Evolutionary conservation across 2,329 filamentous ascomycete genomes (phyloP).

Genomic region (Didymosphaeria variabile): DNA sequence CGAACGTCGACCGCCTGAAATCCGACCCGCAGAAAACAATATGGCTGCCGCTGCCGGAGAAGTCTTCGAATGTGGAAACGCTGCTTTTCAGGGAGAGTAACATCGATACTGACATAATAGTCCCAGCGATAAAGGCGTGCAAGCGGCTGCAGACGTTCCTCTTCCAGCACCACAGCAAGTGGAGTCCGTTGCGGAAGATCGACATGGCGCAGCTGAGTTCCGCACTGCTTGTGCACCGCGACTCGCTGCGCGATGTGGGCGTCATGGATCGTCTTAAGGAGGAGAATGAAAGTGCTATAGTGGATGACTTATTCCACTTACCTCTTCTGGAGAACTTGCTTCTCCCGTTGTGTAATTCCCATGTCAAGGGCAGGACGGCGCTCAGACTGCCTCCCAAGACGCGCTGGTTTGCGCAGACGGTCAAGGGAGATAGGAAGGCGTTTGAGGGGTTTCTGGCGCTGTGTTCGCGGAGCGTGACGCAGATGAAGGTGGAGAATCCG

Average conservation of each 20-base stretch:
- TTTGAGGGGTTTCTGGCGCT: not conserved
- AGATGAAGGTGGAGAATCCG: not conserved
- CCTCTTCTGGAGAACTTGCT: not conserved
- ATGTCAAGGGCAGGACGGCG: too few species aligned
- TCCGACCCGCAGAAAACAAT: constrained; percentile 1
- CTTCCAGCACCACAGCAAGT: not conserved
- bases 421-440: not conserved
- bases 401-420: not conserved
- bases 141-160: not conserved
- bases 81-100: not conserved
- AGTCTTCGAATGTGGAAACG: not conserved
- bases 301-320: not conserved
- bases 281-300: not conserved
- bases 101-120: not conserved
- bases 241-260: not conserved
- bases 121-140: not conserved
- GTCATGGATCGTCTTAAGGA: not conserved
- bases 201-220: constrained; percentile 7
- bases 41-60: not conserved
- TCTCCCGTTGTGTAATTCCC: not conserved
- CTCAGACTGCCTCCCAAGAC: not conserved
- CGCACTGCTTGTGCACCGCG: not conserved
- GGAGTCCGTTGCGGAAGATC: not conserved
- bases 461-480: not conserved
- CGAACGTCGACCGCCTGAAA: not conserved